Conservation (phyloP, 495 filamentous ascomycete species). For the Lasiosphaeria hispida region DNA sequence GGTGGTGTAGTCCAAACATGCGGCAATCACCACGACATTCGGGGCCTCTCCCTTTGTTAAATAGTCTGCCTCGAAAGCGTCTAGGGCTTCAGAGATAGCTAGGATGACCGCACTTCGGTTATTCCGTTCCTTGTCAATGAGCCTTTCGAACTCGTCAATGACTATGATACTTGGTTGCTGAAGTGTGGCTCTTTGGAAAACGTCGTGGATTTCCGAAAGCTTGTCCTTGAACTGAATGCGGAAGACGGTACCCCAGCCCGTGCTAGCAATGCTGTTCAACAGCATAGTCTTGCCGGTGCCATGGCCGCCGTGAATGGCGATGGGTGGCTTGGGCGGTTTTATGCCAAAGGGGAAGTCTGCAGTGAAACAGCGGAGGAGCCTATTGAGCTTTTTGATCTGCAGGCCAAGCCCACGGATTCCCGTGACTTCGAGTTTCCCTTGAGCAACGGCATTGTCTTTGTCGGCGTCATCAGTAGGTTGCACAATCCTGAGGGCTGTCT, state of each 20-base stretch:
- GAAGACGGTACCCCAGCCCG: slow-evolving; percentile 67
- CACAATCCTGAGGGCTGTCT: slow-evolving; percentile 37
- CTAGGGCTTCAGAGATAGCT: slow-evolving; percentile 52
- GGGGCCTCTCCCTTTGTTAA: slow-evolving; percentile 35
- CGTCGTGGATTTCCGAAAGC: slow-evolving; percentile 58
- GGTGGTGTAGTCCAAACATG: slow-evolving; percentile 67
- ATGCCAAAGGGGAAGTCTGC: slow-evolving; percentile 27
- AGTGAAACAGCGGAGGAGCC: slow-evolving; percentile 59
- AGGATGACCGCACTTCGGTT: slow-evolving; percentile 48
- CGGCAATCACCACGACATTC: slow-evolving; percentile 64
- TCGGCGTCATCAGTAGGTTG: slow-evolving; percentile 8
- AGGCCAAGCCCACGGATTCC: slow-evolving; percentile 62
- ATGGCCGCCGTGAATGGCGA: slow-evolving; percentile 78
- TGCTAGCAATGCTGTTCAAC: slow-evolving; percentile 61
- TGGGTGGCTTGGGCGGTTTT: slow-evolving; percentile 46
- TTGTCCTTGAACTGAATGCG: slow-evolving; percentile 56
- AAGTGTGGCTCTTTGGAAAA: slow-evolving; percentile 68
- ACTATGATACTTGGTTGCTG: slow-evolving; percentile 78
- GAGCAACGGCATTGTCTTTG: slow-evolving; percentile 13
- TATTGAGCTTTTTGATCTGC: slow-evolving; percentile 64
- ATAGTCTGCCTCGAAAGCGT: slow-evolving; percentile 42
- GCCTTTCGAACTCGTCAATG: slow-evolving; percentile 74
- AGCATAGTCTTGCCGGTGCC: slow-evolving; percentile 80
- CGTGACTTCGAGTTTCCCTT: slow-evolving; percentile 39
- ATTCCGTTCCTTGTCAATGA: slow-evolving; percentile 64